These are phyloP conservation scores for Agaricus blazei DNA, from an alignment of 768 basidiomycete genomes.

Conservation along the genomic window DNA sequence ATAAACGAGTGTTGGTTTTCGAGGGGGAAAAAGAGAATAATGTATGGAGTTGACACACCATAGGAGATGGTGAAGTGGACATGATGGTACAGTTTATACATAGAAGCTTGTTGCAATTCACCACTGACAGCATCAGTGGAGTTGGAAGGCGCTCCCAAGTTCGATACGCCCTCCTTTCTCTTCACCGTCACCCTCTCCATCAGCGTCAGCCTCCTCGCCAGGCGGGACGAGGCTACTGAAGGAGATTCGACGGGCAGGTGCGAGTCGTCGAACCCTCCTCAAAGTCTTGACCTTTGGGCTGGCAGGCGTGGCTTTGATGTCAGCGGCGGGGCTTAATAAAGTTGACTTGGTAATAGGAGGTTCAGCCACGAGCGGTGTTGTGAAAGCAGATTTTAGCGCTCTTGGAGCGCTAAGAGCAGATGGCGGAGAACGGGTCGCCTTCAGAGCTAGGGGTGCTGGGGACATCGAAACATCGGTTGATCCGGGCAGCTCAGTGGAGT, in stretches of 20 bases:
- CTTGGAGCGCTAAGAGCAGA: slow-evolving; percentile 7
- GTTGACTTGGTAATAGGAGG: slow-evolving; percentile 7
- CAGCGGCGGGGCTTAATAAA: slow-evolving; percentile 7
- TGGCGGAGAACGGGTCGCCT: neutral
- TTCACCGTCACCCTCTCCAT: slow-evolving; percentile 28
- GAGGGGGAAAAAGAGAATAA: neutral
- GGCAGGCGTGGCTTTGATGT: slow-evolving; percentile 13
- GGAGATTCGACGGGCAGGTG: slow-evolving; percentile 55
- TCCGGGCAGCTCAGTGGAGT: slow-evolving; percentile 58
- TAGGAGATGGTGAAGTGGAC: neutral
- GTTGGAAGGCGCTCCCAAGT: slow-evolving; percentile 64
- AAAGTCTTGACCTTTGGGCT: slow-evolving; percentile 37
- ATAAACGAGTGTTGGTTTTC: too few species aligned
- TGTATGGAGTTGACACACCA: neutral
- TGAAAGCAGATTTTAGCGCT: neutral
- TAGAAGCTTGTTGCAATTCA: neutral
- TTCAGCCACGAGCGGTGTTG: slow-evolving; percentile 11
- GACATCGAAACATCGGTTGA: slow-evolving; percentile 12
- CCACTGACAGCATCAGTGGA: slow-evolving; percentile 16
- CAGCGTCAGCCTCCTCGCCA: slow-evolving; percentile 31
- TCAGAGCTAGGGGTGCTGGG: slow-evolving; percentile 6
- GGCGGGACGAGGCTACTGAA: slow-evolving; percentile 49
- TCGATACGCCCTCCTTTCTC: slow-evolving; percentile 16
- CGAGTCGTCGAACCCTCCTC: slow-evolving; percentile 43
- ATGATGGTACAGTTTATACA: slow-evolving; percentile 1